Evolutionary conservation across 75 land plant genomes (phyloP).

Genomic region (Pseudotsuga menziesii): DNA sequence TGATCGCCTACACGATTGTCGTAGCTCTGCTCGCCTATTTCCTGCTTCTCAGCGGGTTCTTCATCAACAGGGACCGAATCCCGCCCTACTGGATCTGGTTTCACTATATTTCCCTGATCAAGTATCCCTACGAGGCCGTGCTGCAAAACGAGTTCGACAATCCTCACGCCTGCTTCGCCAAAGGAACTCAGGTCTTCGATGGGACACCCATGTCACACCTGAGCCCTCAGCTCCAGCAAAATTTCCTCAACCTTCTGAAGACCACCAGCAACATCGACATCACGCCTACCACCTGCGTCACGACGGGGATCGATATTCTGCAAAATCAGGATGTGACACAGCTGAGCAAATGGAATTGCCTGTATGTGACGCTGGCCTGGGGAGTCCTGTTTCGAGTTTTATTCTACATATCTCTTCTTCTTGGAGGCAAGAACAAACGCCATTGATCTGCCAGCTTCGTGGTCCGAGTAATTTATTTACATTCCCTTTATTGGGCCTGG

Average conservation of each 20-base stretch:
- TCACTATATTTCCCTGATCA: slow-evolving; percentile 56
- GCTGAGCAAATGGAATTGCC: slow-evolving; percentile 53
- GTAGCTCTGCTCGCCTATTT: slow-evolving; percentile 57
- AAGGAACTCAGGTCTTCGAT: slow-evolving; percentile 10
- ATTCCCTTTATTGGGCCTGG: too few relatives aligned
- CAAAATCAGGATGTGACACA: slow-evolving; percentile 26
- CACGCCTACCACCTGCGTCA: slow-evolving; percentile 37
- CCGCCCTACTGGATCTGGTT: slow-evolving; percentile 70
- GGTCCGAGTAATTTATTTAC: too few relatives aligned
- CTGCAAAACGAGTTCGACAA: slow-evolving; percentile 45
- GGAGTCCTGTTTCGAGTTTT: slow-evolving; percentile 50
- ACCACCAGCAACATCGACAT: slow-evolving; percentile 17
- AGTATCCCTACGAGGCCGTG: slow-evolving; percentile 65
- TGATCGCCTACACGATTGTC: slow-evolving; percentile 54
- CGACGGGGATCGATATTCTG: slow-evolving; percentile 47
- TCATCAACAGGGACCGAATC: slow-evolving; percentile 44
- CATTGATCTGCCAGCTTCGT: too few relatives aligned
- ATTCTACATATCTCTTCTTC: slow-evolving; percentile 52
- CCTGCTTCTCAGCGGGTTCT: slow-evolving; percentile 57
- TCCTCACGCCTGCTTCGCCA: slow-evolving; percentile 7
- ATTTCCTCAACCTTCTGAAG: slow-evolving; percentile 23
- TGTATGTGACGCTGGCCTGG: slow-evolving; percentile 48
- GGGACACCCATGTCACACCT: background rate
- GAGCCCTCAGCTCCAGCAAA: slow-evolving; percentile 18
- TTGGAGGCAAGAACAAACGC: slow-evolving; percentile 53